These are phyloP conservation scores for Colletotrichum magnum DNA, from an alignment of 2,329 filamentous ascomycete genomes.

Conservation along the genomic window DNA sequence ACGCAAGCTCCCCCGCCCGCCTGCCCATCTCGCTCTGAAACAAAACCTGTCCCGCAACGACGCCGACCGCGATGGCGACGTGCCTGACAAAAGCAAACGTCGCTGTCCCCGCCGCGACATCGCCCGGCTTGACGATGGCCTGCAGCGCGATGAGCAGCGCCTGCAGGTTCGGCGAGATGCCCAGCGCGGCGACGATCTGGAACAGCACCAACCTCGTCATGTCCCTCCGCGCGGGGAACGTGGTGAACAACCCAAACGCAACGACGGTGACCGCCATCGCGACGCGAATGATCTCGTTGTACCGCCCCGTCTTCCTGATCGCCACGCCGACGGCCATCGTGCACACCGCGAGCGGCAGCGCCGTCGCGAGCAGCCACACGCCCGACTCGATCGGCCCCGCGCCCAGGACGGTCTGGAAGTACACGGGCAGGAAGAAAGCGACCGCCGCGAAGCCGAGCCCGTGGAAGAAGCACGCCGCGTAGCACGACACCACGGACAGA, in stretches of 20 bases:
- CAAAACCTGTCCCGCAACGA: conserved; percentile 83
- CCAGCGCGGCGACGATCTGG: conserved; percentile 74
- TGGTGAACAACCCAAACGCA: conserved; percentile 75
- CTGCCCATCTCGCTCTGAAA: conserved; percentile 82
- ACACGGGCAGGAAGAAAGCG: conserved; percentile 86
- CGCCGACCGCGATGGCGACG: conserved; percentile 75
- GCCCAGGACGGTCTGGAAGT: conserved; percentile 83
- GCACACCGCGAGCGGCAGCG: conserved; percentile 75
- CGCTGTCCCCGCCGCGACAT: conserved; percentile 78
- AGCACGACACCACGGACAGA: conserved; percentile 75
- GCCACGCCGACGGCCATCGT: conserved; percentile 71
- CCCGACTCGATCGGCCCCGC: conserved; percentile 79
- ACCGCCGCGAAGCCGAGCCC: conserved; percentile 83
- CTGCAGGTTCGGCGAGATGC: conserved; percentile 79
- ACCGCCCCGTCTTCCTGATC: conserved; percentile 77
- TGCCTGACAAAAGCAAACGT: conserved; percentile 79
- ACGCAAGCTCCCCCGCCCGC: conserved; percentile 63
- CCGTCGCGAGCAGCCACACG: conserved; percentile 80
- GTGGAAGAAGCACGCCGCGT: conserved; percentile 79
- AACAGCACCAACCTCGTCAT: conserved; percentile 72
- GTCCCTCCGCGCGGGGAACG: conserved; percentile 69
- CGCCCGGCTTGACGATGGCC: conserved; percentile 70
- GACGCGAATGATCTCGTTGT: conserved; percentile 71
- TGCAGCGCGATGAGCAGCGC: conserved; percentile 78
- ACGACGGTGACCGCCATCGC: conserved; percentile 73